Evolutionary conservation across 768 basidiomycete species (phyloP).

Genomic region (Hericium erinaceus): DNA sequence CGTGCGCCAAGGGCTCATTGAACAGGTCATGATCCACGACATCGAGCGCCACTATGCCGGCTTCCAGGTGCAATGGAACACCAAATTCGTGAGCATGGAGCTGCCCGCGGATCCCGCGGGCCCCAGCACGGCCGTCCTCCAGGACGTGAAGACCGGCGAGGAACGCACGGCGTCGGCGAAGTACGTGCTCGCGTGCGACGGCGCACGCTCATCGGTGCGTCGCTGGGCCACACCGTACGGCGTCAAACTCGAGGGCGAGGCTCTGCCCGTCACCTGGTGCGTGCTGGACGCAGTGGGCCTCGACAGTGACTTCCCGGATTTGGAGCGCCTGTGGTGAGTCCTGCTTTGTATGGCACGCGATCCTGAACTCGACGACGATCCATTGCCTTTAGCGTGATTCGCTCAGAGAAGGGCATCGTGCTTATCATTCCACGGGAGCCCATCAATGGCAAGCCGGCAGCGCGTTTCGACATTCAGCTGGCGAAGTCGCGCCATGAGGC

Average conservation of each 20-base stretch:
- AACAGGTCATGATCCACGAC: conserved; percentile 6
- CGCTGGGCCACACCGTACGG: conserved; percentile 1
- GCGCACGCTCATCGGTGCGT: background rate
- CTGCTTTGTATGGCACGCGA: background rate
- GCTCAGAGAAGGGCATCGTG: conserved; percentile 5
- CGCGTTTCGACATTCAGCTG: conserved; percentile 5
- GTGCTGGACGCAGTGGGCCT: conserved; percentile 6
- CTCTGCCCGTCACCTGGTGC: conserved; percentile 6
- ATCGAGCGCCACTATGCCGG: background rate
- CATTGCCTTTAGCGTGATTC: background rate
- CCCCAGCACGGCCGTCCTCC: background rate
- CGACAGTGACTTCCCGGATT: conserved; percentile 6
- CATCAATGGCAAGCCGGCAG: conserved; percentile 6
- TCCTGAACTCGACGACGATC: background rate
- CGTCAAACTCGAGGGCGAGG: conserved; percentile 1
- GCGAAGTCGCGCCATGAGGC: conserved; percentile 5
- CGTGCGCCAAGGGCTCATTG: conserved; percentile 4
- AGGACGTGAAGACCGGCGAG: background rate
- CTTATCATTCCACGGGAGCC: conserved; percentile 6
- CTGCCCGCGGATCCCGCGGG: background rate
- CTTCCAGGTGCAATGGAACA: conserved; percentile 5
- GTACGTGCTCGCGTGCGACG: conserved; percentile 5
- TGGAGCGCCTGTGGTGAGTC: conserved; percentile 4
- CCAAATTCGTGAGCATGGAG: conserved; percentile 5
- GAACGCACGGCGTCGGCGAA: background rate